A percentile compares a stretch with the other conserved stretches of the same genome.
phyloP scores from a whole-genome alignment of 441 rosid species.

The Jatropha podagrica region DNA sequence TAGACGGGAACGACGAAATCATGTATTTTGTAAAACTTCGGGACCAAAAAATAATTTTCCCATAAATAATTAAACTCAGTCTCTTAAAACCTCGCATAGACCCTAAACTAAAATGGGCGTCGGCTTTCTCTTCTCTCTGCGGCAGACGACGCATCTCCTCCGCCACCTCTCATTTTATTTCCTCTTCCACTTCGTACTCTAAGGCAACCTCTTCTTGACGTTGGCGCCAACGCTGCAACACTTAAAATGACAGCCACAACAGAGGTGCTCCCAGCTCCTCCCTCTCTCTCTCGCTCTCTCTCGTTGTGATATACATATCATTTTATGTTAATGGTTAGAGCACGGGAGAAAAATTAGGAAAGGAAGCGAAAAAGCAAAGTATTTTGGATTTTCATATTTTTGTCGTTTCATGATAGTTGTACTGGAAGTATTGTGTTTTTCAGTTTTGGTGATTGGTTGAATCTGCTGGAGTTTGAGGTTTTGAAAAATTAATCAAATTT shows the following conservation, averaged over 20 bases:
- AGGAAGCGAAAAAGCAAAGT: neutral
- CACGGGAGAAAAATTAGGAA: neutral
- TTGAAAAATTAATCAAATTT: neutral
- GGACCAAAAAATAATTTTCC: neutral
- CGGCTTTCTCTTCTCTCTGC: neutral
- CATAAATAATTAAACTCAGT: neutral
- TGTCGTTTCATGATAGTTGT: neutral
- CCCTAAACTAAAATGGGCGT: neutral
- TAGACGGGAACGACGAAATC: too few relatives aligned
- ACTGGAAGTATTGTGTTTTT: neutral
- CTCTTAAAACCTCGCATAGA: conserved; percentile 5
- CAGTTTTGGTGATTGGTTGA: neutral
- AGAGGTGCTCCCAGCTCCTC: neutral
- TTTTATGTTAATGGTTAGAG: neutral
- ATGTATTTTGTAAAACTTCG: too few relatives aligned
- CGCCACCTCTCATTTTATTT: neutral
- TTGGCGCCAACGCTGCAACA: neutral
- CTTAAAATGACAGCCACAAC: neutral
- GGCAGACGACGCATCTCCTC: neutral
- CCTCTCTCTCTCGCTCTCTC: neutral
- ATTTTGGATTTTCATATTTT: neutral
- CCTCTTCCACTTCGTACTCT: too few relatives aligned
- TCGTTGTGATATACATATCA: neutral
- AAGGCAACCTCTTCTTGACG: too few relatives aligned
- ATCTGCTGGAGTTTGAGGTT: neutral